Evolutionary conservation across 495 filamentous ascomycete genomes (phyloP), one percentile per base, ranked within the genome.

Genomic region (Penicillium cinerascens): DNA sequence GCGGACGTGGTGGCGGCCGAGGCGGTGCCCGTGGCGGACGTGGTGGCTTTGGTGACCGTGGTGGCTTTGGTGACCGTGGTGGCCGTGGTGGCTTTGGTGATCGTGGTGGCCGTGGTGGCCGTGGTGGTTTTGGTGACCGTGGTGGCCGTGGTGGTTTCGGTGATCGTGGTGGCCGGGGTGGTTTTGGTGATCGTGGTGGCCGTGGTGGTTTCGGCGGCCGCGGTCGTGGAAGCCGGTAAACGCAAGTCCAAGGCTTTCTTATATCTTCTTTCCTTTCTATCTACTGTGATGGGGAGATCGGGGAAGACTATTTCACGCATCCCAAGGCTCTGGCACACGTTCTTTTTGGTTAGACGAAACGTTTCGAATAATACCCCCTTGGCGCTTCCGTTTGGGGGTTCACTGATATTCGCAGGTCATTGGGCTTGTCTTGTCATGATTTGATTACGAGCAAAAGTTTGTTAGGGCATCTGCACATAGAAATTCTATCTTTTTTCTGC

Each of bases 401-500:
- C 44, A 52, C 51, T 51, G 47, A 43, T 45, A 41, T 44, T 51
- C 29, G 29, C 25, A 36, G 39, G 38, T 35, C 35, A n/a, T 39
- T 37, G 47, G 39, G 41, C 41, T 44, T 52, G 50, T 56, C 18
- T 54, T 60, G 52, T 60, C 37, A 60, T 56, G 58, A 56, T 60
- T 51, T 37, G 25, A 38, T 49, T 58, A 60, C 53, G 58, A 56
- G 53, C 49, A 60, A 60, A 60, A 60, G 49, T 58, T 58, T 58
- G 56, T 60, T 55, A 55, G 46, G 58, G 47, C 53, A 50, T 53
- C 44, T 60, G 58, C 58, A 60, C 52, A 60, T 60, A 60, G 58
- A 60, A 56, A 37, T 42, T 42, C 23, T 13, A 33, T 33, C 29
- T 33, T 33, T n/a, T 11, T 33, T 33, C 29, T 33, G 29, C 29